Conservation (phyloP, 139 green algal genomes). For the Spirogloea muscicola region DNA sequence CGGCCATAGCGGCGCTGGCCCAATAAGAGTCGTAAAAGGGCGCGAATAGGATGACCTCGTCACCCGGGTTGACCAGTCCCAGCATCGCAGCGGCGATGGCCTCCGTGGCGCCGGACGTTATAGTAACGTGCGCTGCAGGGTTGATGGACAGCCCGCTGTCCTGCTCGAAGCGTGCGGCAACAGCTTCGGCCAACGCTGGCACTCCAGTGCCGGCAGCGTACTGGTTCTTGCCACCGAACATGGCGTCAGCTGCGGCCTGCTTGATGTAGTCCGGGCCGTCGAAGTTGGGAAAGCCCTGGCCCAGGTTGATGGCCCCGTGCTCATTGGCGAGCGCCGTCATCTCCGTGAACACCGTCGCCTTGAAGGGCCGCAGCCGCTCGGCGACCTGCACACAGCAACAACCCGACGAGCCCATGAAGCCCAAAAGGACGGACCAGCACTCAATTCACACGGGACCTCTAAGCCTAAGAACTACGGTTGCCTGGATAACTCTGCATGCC, state of each 20-base stretch:
- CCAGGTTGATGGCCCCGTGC: slow-evolving; percentile 38
- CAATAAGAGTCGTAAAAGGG: slow-evolving; percentile 47
- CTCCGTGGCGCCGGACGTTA: slow-evolving; percentile 37
- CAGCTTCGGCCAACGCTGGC: neutral
- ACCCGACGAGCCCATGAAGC: too few relatives aligned
- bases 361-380: slow-evolving; percentile 23
- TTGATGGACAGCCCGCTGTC: slow-evolving; percentile 18
- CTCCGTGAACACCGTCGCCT: slow-evolving; percentile 29
- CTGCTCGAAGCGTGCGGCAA: slow-evolving; percentile 17
- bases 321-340: slow-evolving; percentile 34
- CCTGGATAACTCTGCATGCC: too few relatives aligned
- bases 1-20: slow-evolving; percentile 18
- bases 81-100: slow-evolving; percentile 20
- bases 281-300: slow-evolving; percentile 47
- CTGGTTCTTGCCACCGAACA: slow-evolving; percentile 27
- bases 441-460: too few relatives aligned
- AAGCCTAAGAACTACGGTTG: too few relatives aligned
- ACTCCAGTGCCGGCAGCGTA: slow-evolving; percentile 30
- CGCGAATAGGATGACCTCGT: slow-evolving; percentile 43
- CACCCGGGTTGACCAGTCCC: slow-evolving; percentile 32
- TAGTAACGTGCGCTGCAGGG: slow-evolving; percentile 16
- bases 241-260: slow-evolving; percentile 16
- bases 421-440: too few relatives aligned
- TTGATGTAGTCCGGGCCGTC: slow-evolving; percentile 39
- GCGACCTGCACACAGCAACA: slow-evolving; percentile 22